Conservation (phyloP, 805 yeast genomes). For the Teunomyces tritomae region DNA sequence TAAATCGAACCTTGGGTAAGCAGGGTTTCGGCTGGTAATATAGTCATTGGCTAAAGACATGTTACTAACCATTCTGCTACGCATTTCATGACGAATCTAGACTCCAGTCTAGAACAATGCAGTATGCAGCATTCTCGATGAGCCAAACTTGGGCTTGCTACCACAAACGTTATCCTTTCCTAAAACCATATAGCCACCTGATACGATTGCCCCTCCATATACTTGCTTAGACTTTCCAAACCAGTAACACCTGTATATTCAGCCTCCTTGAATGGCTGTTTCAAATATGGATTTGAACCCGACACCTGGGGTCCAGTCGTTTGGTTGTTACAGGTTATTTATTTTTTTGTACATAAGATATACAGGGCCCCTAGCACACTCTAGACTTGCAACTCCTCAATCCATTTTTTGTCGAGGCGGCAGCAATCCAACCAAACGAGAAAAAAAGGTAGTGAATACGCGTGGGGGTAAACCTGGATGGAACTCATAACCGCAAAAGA, state of each 20-base stretch:
- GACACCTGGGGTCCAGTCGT: not conserved
- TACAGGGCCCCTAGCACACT: not conserved
- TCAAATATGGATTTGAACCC: not conserved
- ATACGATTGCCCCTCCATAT: no score
- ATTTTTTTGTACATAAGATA: not conserved
- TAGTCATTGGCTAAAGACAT: not conserved
- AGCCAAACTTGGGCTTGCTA: not conserved
- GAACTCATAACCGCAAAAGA: not conserved
- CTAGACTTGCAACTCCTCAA: not conserved
- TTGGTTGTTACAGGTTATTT: not conserved
- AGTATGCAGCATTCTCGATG: not conserved
- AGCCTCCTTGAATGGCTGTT: not conserved
- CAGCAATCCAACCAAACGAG: not conserved
- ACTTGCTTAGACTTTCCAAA: not conserved
- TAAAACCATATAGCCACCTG: no score
- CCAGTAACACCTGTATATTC: not conserved
- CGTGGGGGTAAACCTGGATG: not conserved
- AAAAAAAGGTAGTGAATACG: not conserved
- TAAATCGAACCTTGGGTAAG: not conserved
- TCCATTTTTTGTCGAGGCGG: not conserved
- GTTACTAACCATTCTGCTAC: not conserved
- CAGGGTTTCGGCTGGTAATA: conserved; percentile 1
- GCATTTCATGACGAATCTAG: conserved; percentile 1
- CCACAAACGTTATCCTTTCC: not conserved
- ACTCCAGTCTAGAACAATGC: conserved; percentile 2